A percentile compares a stretch with the other conserved stretches of the same genome.
These are phyloP conservation scores for Phytopythium delawarense DNA, from an alignment of 352 stramenopile species.

Conservation along the genomic window DNA sequence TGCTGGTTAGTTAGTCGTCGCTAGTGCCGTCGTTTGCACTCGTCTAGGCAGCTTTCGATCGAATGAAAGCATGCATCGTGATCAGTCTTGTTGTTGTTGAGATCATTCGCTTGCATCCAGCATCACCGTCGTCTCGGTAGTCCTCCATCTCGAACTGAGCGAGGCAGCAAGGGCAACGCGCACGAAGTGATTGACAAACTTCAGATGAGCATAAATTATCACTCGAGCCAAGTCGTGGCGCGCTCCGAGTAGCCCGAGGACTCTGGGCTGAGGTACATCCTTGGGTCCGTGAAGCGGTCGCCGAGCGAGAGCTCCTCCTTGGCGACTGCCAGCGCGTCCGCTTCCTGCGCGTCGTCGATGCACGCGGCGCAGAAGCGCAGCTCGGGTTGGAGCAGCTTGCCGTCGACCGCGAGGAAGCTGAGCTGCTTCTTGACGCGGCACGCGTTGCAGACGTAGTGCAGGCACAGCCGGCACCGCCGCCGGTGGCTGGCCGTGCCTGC, in stretches of 20 bases:
- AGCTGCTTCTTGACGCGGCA: constrained; percentile 23
- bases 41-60: constrained; percentile 2
- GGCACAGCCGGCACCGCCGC: constrained; percentile 26
- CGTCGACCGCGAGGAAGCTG: constrained; percentile 20
- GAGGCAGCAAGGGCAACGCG: no score
- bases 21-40: background rate
- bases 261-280: constrained; percentile 7
- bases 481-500: constrained; percentile 10
- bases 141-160: no score
- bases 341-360: constrained; percentile 14
- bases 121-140: no score
- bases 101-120: no score
- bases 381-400: constrained; percentile 15
- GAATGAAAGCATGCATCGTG: background rate
- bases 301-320: constrained; percentile 17
- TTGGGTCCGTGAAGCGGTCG: constrained; percentile 12
- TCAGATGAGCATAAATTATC: background rate
- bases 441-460: constrained; percentile 25
- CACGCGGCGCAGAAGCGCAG: constrained; percentile 24
- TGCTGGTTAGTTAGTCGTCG: constrained; percentile 12
- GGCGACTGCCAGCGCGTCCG: constrained; percentile 20
- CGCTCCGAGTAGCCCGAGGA: background rate
- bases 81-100: no score
- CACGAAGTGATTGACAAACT: no score
- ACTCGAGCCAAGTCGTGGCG: background rate